Percentiles rank a stretch among this genome's conserved stretches.
Evolutionary conservation across 2,329 filamentous ascomycete genomes (phyloP).

Genomic region (Venturia aucupariae): DNA sequence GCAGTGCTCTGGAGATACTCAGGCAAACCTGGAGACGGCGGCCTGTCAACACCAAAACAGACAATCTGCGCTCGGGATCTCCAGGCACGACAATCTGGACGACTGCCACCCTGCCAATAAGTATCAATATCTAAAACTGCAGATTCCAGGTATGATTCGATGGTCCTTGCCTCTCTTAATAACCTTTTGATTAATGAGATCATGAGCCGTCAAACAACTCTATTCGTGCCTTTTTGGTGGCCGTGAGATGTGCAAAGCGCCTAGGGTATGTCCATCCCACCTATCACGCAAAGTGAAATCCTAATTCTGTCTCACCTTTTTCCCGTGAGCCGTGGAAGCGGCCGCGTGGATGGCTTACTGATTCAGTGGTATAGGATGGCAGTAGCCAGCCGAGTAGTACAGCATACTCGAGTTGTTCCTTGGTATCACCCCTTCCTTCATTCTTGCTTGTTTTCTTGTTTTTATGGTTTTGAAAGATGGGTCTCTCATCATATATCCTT

Average conservation of each 20-base stretch:
- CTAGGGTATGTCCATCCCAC: too few species aligned
- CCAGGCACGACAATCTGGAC: neutral
- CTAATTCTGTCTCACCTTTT: too few species aligned
- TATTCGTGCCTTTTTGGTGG: neutral
- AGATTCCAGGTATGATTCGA: neutral
- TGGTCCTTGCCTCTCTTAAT: neutral
- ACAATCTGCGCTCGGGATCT: neutral
- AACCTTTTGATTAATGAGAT: neutral
- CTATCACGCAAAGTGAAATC: too few species aligned
- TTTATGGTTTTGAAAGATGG: neutral
- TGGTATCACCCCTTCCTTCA: neutral
- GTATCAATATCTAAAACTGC: neutral
- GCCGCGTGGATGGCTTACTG: neutral
- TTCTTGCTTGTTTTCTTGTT: too few species aligned
- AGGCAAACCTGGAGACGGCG: neutral
- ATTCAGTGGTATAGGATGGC: neutral
- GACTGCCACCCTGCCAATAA: neutral
- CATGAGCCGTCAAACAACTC: neutral
- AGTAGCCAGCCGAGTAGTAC: neutral
- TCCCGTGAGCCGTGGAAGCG: neutral
- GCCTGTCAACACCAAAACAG: neutral
- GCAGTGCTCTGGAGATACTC: neutral
- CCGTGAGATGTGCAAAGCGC: too few species aligned
- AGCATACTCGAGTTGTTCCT: neutral
- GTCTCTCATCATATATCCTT: neutral